Conservation (phyloP, 2,329 filamentous ascomycete genomes). For the Microdochium trichocladiopsis region DNA sequence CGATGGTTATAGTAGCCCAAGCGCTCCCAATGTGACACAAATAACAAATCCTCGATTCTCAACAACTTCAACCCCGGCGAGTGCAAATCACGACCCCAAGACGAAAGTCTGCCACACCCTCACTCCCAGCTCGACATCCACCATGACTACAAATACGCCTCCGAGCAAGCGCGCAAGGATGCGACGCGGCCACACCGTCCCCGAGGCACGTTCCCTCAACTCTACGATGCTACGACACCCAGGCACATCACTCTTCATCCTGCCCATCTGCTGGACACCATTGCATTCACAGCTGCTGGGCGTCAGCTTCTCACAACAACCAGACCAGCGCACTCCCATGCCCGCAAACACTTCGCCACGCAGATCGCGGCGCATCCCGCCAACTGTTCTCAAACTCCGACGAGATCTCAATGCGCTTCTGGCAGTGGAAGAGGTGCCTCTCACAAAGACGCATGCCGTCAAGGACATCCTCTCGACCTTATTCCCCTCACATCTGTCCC, state of each 20-base stretch:
- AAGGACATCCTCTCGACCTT: conserved; percentile 35
- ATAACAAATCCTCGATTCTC: conserved; percentile 38
- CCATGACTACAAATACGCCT: too few species aligned
- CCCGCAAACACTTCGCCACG: conserved; percentile 27
- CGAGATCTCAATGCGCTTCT: conserved; percentile 36
- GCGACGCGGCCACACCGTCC: too few species aligned
- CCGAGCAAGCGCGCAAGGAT: too few species aligned
- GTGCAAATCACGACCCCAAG: conserved; percentile 32
- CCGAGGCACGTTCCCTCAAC: too few species aligned
- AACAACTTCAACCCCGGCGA: conserved; percentile 47
- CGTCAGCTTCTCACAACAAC: conserved; percentile 34
- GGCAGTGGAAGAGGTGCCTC: conserved; percentile 18
- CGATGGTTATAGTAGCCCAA: too few species aligned
- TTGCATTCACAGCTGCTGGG: too few species aligned
- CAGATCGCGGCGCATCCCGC: conserved; percentile 29
- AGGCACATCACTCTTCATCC: too few species aligned
- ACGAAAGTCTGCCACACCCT: too few species aligned
- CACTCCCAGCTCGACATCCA: too few species aligned
- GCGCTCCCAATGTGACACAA: too few species aligned
- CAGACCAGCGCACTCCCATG: conserved; percentile 31
- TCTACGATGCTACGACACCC: too few species aligned
- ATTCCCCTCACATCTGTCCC: conserved; percentile 26
- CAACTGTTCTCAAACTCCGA: conserved; percentile 32
- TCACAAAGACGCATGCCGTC: conserved; percentile 30
- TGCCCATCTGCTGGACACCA: conserved; percentile 36